Percentiles rank a stretch among this genome's conserved stretches.
phyloP scores from a whole-genome alignment of 1,284 basidiomycete genomes.

The Omphalotus olearius region DNA sequence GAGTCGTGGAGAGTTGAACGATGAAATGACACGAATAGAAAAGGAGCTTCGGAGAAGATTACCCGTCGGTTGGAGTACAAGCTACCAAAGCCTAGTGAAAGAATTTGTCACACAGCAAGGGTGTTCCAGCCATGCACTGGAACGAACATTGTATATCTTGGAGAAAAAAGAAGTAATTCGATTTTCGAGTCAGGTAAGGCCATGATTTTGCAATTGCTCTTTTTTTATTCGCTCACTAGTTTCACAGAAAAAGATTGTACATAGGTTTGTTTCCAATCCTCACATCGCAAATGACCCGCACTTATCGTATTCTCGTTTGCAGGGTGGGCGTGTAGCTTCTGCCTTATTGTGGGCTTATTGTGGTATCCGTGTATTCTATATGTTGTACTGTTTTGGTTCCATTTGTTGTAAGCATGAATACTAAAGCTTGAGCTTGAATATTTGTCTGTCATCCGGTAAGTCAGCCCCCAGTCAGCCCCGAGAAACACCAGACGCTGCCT shows the following conservation, averaged over 20 bases:
- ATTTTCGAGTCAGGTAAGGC: constrained; percentile 77
- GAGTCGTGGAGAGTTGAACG: constrained; percentile 88
- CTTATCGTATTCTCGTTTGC: constrained; percentile 2
- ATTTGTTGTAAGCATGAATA: neutral
- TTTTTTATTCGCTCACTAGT: constrained; percentile 8
- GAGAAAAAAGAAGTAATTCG: constrained; percentile 95
- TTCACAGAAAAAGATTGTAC: constrained; percentile 48
- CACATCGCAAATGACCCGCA: neutral
- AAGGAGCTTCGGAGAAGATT: constrained; percentile 85
- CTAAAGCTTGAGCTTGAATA: too few relatives aligned
- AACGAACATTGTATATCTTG: constrained; percentile 87
- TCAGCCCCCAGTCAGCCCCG: too few relatives aligned
- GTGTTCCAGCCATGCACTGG: constrained; percentile 88
- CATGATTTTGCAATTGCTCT: constrained; percentile 8
- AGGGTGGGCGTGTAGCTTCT: constrained; percentile 27
- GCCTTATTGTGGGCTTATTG: neutral
- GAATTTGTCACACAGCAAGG: constrained; percentile 96
- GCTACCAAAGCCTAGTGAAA: constrained; percentile 89
- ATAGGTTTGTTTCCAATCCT: constrained; percentile 21
- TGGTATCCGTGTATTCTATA: constrained; percentile 1
- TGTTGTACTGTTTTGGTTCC: neutral
- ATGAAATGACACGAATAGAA: constrained; percentile 92
- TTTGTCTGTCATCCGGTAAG: too few relatives aligned
- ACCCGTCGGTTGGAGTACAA: constrained; percentile 96
- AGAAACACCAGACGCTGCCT: too few relatives aligned